Evolutionary conservation across 1,139 yeast species (phyloP), one percentile per base, ranked within the genome.

Genomic region (Scheffersomyces insectosa): DNA sequence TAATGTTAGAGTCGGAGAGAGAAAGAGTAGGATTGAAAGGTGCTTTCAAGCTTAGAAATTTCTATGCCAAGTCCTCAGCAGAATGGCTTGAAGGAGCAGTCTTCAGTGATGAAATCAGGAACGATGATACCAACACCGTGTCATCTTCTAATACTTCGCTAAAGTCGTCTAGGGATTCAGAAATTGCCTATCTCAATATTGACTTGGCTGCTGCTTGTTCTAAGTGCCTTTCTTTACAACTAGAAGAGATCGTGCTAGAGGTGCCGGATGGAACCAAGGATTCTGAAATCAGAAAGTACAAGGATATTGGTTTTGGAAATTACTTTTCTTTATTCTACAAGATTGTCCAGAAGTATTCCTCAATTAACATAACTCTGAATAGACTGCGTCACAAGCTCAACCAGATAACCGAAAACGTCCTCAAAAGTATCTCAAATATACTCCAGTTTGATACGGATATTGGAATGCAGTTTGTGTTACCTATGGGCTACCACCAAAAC

Each of bases 401-500:
- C 28, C 63, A 68, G 10, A 72, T 87, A 28, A 77, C 82, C 25
- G 88, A 84, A 23, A 81, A 85, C 58, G 82, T 86, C n/a, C 79
- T 88, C 42, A 70, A 72, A 32, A 80, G 88, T 33, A 71, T 88
- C 38, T 82, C 91, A 2, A 85, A 85, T 51, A 62, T 89, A 35
- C 69, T 89, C 40, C 83, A 79, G 52, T 77, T 87, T 9, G 90
- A 89, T 56, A 82, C 85, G 2, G 90, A 85, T 49, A 82, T 87
- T 39, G 96, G 96, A 8, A 72, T 88, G 58, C 83, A 82, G 42
- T 81, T 82, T 61, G 90, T 91, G 1, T 65, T 89, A 12, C 90
- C 95, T 0, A 72, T 88, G 57, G 95, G 96, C 0, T 86, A 82
- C 54, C 89, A 88, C 53, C 79, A 77, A 33, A 86, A 86, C 56